Base-by-base conservation (phyloP, 495 filamentous ascomycete species). In the Lentithecium fluviatile region DNA sequence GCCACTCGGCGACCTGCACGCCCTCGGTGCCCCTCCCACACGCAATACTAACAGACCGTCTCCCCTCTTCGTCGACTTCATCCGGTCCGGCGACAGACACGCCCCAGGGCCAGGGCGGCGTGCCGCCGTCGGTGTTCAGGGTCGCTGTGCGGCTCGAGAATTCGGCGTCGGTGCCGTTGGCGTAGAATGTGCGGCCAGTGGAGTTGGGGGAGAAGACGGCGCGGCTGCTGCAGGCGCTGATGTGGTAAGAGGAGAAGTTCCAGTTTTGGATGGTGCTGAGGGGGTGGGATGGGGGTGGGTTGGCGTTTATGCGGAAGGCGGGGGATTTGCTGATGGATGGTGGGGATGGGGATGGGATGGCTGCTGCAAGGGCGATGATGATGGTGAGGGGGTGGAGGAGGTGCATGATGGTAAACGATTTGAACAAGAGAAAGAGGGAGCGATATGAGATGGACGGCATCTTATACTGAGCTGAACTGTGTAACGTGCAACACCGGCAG, bases 161-260 rank as follows among this genome's bases (percentile, higher is more conserved):
- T 25, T 59, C 20, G 20, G 2, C 25, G 11, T 24, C 46, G 17
- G 56, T 59, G 29, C 56, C 45, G 45, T 59, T 59, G 29, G 46
- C 45, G 34, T 59, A 59, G 45, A 59, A 59, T 1, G 21, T 59
- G 17, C 56, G 45, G 29, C 56, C 56, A 13, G 45, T 13, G 17
- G 3, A 1, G 26, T 25, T 42, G 1, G 6, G 17, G 15, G 4
- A 15, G 45, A 59, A 51, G 34, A 59, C 56, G 56, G 56, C 56
- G 45, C 50, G 50, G 34, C 42, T 20, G 29, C 42, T 51, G 47
- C 56, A 49, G 32, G 56, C 10, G 10, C 6, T 32, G 19, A 51
- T 25, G 56, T 59, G 56, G 19, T 40, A 59, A 17, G 45, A 52
- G 15, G 56, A 24, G 21, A 59, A 34, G 24, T 50, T 59, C 56